Percentiles rank a stretch among this genome's conserved stretches.
Evolutionary conservation across 306 rosid species (phyloP).

Genomic region (Erythrophleum fordii): DNA sequence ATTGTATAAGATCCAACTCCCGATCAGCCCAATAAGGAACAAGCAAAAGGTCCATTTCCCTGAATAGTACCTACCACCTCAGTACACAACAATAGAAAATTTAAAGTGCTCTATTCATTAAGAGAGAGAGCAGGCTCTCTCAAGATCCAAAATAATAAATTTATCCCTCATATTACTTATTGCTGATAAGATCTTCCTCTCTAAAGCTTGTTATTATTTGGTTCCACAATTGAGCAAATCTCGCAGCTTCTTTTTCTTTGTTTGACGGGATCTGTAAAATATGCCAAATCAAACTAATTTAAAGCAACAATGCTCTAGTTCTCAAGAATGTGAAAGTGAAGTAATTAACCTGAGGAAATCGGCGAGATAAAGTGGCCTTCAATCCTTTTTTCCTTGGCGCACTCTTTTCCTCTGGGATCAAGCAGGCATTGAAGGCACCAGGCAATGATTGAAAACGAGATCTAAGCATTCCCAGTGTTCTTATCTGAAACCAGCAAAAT

Average conservation of each 20-base stretch:
- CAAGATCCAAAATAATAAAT: conserved; percentile 24
- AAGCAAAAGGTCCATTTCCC: conserved; percentile 96
- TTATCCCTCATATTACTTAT: conserved; percentile 58
- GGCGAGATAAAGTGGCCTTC: conserved; percentile 82
- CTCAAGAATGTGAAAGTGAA: conserved; percentile 23
- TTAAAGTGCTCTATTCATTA: not conserved
- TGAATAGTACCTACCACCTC: conserved; percentile 46
- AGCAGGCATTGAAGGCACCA: conserved; percentile 82
- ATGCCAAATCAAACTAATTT: conserved; percentile 20
- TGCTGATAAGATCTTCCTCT: conserved; percentile 91
- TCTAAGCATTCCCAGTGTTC: conserved; percentile 97
- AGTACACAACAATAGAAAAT: conserved; percentile 23
- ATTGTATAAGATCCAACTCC: conserved; percentile 79
- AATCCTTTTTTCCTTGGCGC: conserved; percentile 91
- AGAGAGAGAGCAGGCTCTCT: not conserved
- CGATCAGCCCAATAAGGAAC: conserved; percentile 99
- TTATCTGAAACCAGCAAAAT: conserved; percentile 68
- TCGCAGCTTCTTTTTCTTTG: conserved; percentile 92
- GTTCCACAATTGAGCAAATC: conserved; percentile 97
- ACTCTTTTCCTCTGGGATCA: conserved; percentile 76
- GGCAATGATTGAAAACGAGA: conserved; percentile 90
- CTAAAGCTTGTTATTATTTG: conserved; percentile 89
- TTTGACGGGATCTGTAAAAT: conserved; percentile 61
- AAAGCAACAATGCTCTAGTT: conserved; percentile 14
- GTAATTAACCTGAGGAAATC: conserved; percentile 53